A percentile compares a stretch with the other conserved stretches of the same genome.
These are phyloP conservation scores for Sporisorium scitamineum DNA, from an alignment of 1,284 basidiomycete species.

Conservation along the genomic window DNA sequence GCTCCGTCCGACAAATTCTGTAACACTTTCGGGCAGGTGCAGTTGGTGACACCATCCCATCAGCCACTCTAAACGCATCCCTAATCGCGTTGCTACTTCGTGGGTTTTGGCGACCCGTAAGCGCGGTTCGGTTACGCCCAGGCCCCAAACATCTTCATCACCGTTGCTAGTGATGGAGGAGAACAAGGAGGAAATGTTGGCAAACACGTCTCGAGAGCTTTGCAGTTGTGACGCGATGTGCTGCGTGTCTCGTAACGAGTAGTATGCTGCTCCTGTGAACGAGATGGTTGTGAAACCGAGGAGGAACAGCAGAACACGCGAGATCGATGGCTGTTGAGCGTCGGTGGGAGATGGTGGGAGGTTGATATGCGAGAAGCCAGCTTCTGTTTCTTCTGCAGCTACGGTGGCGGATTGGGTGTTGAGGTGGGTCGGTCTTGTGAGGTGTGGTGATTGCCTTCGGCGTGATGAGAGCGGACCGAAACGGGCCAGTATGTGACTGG, in stretches of 20 bases:
- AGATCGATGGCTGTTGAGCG: conserved; percentile 22
- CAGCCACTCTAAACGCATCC: conserved; percentile 40
- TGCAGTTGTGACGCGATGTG: conserved; percentile 19
- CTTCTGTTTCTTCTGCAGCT: conserved; percentile 1
- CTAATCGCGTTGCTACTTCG: conserved; percentile 33
- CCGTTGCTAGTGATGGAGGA: background rate
- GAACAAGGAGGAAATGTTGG: conserved; percentile 37
- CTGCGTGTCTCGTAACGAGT: conserved; percentile 29
- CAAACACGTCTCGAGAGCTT: conserved; percentile 27
- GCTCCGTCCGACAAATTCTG: conserved; percentile 30
- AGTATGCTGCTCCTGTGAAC: conserved; percentile 33
- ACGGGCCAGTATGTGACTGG: background rate
- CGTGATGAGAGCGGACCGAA: background rate
- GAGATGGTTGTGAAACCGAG: conserved; percentile 31
- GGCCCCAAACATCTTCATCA: conserved; percentile 13
- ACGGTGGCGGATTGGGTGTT: background rate
- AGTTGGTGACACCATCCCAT: conserved; percentile 48
- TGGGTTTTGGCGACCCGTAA: conserved; percentile 33
- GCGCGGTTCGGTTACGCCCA: conserved; percentile 19
- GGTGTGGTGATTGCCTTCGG: background rate
- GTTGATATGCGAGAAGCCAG: background rate
- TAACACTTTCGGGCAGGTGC: conserved; percentile 15
- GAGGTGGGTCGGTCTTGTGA: background rate
- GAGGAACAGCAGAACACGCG: conserved; percentile 28
- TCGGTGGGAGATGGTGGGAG: conserved; percentile 1